These are phyloP conservation scores for Bipolaris oryzae DNA, from an alignment of 2,329 filamentous ascomycete species.

Conservation along the genomic window DNA sequence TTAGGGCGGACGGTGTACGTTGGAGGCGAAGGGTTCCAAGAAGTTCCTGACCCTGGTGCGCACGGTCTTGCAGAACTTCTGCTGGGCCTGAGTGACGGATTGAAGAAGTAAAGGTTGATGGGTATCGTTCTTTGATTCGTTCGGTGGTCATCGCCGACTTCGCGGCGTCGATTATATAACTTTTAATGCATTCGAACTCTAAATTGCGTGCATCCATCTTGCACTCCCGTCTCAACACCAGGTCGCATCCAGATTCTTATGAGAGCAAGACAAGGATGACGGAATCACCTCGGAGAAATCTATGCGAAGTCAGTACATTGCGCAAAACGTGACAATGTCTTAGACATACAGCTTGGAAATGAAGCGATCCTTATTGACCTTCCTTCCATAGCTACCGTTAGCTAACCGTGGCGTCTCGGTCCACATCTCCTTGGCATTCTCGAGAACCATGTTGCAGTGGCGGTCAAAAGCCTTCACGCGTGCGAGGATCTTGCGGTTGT, in stretches of 20 bases:
- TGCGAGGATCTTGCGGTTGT: constrained; percentile 96
- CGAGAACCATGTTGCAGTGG: constrained; percentile 98
- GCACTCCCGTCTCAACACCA: constrained; percentile 11
- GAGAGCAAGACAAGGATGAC: constrained; percentile 87
- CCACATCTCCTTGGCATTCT: constrained; percentile 99
- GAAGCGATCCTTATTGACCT: constrained; percentile 97
- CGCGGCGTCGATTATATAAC: constrained; percentile 41
- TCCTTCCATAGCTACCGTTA: constrained; percentile 84
- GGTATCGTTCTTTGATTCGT: constrained; percentile 41
- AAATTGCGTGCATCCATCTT: constrained; percentile 17
- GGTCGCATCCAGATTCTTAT: constrained; percentile 50
- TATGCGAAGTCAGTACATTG: constrained; percentile 45
- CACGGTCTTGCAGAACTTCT: constrained; percentile 86
- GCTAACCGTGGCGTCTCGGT: constrained; percentile 86
- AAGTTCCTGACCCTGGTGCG: constrained; percentile 75
- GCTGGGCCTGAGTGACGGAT: constrained; percentile 70
- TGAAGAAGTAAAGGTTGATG: constrained; percentile 44
- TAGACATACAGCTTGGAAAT: constrained; percentile 91
- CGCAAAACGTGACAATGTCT: neutral
- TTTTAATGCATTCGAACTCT: constrained; percentile 42
- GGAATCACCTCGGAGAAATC: constrained; percentile 85
- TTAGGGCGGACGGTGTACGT: constrained; percentile 85
- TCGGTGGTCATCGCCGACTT: constrained; percentile 29
- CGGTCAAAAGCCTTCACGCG: constrained; percentile 98
- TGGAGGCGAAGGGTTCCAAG: constrained; percentile 71